Evolutionary conservation across 2,329 filamentous ascomycete genomes (phyloP), one percentile per base, ranked within the genome.

Genomic region (Stagonosporopsis chrysanthemi): DNA sequence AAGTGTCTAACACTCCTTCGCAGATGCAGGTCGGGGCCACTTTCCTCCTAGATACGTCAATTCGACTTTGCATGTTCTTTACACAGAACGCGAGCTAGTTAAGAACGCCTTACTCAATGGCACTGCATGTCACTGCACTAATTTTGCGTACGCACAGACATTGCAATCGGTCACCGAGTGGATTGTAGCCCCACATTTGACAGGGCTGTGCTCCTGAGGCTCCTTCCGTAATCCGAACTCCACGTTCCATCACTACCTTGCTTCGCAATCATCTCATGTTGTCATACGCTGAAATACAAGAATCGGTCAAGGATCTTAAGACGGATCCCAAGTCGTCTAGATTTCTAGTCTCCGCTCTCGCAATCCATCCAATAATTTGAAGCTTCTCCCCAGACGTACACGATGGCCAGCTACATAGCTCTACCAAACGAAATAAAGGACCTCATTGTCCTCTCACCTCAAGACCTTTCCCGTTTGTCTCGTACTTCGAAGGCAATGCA

Each of bases 401-500:
- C 24, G 8, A 54, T 54, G 51, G 51, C 43, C 12, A 43, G 43
- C 43, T 48, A 48, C 15, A 9, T 54, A 24, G 43, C 43, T 35
- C 15, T 54, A 54, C 43, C 51, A 35, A 54, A 43, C 15, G 51
- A 54, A 26, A 3, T 48, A 19, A 42, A 15, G 17, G 36, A 48
- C 22, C 33, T 54, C 8, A 26, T 54, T 11, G 29, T 41, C 5
- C 26, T 54, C n/a, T 54, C 43, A 11, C 43, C 11, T 9, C n/a
- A 23, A 35, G 51, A 54, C 36, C 33, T 54, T 24, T 54, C 51
- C 6, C 24, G 43, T 14, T 38, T 54, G 12, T 54, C 51, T 48
- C 51, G 26, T 11, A 54, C 51, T 39, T 54, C 51, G 15, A 54
- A 48, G 35, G 19, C 51, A 9, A 42, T 54, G 51, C 51, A 26